Evolutionary conservation across 2,329 filamentous ascomycete species (phyloP).

Genomic region (Talaromyces albobiverticillius): DNA sequence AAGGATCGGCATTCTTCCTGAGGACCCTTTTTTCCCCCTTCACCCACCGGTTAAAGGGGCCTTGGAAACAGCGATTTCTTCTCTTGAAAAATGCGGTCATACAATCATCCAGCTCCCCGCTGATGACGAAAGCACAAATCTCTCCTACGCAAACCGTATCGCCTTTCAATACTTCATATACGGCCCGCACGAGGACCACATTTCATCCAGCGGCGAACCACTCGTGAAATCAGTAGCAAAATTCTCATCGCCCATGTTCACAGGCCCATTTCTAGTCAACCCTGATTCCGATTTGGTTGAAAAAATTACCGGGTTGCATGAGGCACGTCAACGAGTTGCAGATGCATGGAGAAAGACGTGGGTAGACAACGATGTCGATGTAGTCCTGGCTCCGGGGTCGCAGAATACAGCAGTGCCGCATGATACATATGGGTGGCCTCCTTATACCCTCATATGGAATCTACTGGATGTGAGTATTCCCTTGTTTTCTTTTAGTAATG

Average conservation of each 20-base stretch:
- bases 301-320: background rate
- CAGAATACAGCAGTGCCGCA: slow-evolving; percentile 51
- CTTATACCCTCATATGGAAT: slow-evolving; percentile 47
- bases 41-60: slow-evolving; percentile 58
- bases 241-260: slow-evolving; percentile 19
- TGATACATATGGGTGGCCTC: slow-evolving; percentile 40
- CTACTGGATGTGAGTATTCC: slow-evolving; percentile 46
- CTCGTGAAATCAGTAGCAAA: slow-evolving; percentile 36
- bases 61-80: slow-evolving; percentile 29
- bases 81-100: slow-evolving; percentile 1
- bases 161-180: slow-evolving; percentile 11
- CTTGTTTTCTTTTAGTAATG: too few relatives aligned
- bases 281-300: background rate
- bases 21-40: slow-evolving; percentile 33
- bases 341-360: slow-evolving; percentile 42
- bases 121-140: background rate
- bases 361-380: slow-evolving; percentile 44
- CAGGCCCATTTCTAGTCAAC: slow-evolving; percentile 8
- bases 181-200: slow-evolving; percentile 3
- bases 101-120: background rate
- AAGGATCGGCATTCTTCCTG: slow-evolving; percentile 42
- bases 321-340: background rate
- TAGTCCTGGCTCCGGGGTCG: slow-evolving; percentile 46
- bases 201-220: slow-evolving; percentile 1
- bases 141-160: slow-evolving; percentile 1